Conservation (phyloP, 2,329 filamentous ascomycete genomes). For the Cadophora sp. region DNA sequence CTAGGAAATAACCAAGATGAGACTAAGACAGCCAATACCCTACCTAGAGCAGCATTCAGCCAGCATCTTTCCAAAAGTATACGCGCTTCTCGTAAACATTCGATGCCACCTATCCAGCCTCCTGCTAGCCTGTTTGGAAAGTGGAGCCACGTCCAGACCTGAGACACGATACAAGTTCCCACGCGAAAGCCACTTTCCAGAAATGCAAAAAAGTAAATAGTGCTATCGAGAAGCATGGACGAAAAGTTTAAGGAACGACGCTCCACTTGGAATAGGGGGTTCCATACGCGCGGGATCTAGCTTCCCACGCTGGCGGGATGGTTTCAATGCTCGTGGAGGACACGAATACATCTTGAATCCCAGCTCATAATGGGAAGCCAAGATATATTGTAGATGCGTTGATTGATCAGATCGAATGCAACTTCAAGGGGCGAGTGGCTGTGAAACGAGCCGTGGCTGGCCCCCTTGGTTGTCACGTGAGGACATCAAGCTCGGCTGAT, state of each 20-base stretch:
- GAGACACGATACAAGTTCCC: background rate
- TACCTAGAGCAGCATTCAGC: background rate
- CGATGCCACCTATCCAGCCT: background rate
- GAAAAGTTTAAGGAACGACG: background rate
- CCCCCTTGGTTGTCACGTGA: background rate
- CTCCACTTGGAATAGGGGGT: background rate
- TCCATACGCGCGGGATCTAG: conserved; percentile 4
- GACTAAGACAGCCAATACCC: background rate
- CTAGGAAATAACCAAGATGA: background rate
- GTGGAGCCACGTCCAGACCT: background rate
- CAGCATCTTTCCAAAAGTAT: background rate
- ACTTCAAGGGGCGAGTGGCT: background rate
- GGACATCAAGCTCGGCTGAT: background rate
- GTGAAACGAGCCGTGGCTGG: background rate
- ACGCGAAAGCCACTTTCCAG: background rate
- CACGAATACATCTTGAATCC: background rate
- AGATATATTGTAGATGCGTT: background rate
- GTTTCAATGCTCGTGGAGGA: conserved; percentile 1
- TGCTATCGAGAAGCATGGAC: conserved; percentile 7
- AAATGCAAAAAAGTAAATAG: conserved; percentile 2
- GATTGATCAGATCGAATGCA: background rate
- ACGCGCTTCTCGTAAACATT: background rate
- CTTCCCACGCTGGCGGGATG: background rate
- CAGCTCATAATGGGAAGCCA: background rate
- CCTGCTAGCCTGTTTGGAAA: background rate